Conservation (phyloP, 371 early-diverging fungal species). For the Actinomucor elegans region DNA sequence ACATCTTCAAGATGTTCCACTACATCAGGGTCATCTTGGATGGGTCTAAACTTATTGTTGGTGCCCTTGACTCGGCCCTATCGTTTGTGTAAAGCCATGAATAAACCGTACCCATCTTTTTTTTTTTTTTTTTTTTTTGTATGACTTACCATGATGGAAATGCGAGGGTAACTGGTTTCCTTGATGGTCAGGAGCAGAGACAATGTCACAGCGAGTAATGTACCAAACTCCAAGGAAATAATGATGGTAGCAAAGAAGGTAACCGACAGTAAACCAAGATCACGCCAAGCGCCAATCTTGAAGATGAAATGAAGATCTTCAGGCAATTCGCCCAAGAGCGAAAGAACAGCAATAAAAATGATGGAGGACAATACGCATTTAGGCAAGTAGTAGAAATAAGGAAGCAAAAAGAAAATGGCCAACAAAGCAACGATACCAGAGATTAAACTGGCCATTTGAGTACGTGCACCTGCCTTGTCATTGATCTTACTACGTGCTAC, state of each 20-base stretch:
- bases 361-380: conserved; percentile 83
- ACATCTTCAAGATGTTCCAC: conserved; percentile 78
- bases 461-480: conserved; percentile 84
- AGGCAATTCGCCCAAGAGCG: conserved; percentile 76
- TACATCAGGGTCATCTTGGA: conserved; percentile 62
- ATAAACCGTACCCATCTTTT: conserved; percentile 1
- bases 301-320: conserved; percentile 84
- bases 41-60: conserved; percentile 47
- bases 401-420: conserved; percentile 78
- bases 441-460: conserved; percentile 88
- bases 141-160: conserved; percentile 70
- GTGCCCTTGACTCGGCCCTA: conserved; percentile 50
- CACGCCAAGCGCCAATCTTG: conserved; percentile 83
- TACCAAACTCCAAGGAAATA: conserved; percentile 89
- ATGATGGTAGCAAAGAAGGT: conserved; percentile 84
- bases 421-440: conserved; percentile 72
- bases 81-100: not conserved
- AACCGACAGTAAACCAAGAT: conserved; percentile 74
- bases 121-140: not conserved
- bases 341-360: conserved; percentile 83
- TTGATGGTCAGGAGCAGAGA: conserved; percentile 88
- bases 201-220: conserved; percentile 81
- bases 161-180: conserved; percentile 83
- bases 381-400: conserved; percentile 85
- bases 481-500: conserved; percentile 88